phyloP scores from a whole-genome alignment of 1,284 basidiomycete species.

The Bondarzewia mesenterica region DNA sequence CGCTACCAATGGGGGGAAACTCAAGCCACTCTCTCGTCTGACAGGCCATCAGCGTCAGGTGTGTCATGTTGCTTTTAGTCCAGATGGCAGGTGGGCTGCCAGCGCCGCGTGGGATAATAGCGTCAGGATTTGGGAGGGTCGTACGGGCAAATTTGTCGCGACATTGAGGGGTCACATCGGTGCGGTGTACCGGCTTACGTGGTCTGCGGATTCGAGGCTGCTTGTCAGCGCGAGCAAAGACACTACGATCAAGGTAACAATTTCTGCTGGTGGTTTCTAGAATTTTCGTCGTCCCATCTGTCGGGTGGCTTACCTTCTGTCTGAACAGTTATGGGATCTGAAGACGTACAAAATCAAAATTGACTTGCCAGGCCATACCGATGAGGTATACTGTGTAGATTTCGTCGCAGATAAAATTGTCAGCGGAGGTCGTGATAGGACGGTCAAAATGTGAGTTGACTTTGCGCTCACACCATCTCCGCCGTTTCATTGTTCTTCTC shows the following conservation, averaged over 20 bases:
- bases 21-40: constrained; percentile 82
- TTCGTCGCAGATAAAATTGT: constrained; percentile 98
- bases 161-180: constrained; percentile 91
- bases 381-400: constrained; percentile 98
- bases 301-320: background rate
- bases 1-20: constrained; percentile 38
- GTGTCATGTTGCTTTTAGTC: constrained; percentile 92
- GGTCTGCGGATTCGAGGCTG: constrained; percentile 91
- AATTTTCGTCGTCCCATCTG: background rate
- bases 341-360: constrained; percentile 91
- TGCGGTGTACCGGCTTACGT: constrained; percentile 89
- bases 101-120: constrained; percentile 90
- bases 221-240: constrained; percentile 94
- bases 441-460: constrained; percentile 64
- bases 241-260: constrained; percentile 82
- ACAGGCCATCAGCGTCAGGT: constrained; percentile 96
- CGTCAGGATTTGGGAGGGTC: constrained; percentile 91
- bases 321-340: constrained; percentile 80
- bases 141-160: constrained; percentile 89
- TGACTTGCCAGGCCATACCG: constrained; percentile 92
- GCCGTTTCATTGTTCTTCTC: background rate
- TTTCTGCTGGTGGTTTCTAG: no score
- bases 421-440: constrained; percentile 78
- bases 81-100: constrained; percentile 88
- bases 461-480: background rate